Evolutionary conservation across 257 asterid species (phyloP), one percentile per base, ranked within the genome.

Genomic region (Solanum ossicruentum): DNA sequence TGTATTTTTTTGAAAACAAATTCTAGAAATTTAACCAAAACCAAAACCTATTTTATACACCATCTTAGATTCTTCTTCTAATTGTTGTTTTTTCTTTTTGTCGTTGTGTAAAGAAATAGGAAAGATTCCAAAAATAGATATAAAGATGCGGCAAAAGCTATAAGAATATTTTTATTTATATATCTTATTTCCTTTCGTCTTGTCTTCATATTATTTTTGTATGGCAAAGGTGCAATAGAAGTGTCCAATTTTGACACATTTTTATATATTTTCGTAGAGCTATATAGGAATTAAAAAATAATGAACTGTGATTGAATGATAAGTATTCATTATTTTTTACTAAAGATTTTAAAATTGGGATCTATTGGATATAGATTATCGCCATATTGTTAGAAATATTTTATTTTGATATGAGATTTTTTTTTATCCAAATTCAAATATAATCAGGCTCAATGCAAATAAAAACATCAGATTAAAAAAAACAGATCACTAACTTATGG

Each of bases 301-400:
- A 15, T n/a, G 1, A 23, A 61, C 0, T 2, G 17, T 0, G 69
- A 0, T 71, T 0, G 6, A 28, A 3, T 3, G n/a, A 13, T 13
- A 66, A 66, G 0, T 66, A 66, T 28, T 56, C 11, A 7, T 17
- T n/a, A 17, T 56, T 7, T 1, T 55, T 55, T 1, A 13, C 15
- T 5, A 54, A 6, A 13, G 8, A 54, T 15, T 12, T 63, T 63
- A 7, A 26, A 1, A 26, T 65, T 1, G 10, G 12, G 5, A 26
- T 5, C 0, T 63, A 0, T 12, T 12, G 3, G 13, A 23, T 23
- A 23, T 1, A 63, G 12, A 6, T 23, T 1, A 4, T 61, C 12
- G 0, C 7, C 10, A 11, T 23, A 7, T 61, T 61, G 2, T 51
- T 10, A 10, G 15, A 9, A 8, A 61, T 0, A 4, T 20, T 58